Percentiles rank a stretch among this genome's conserved stretches.
Evolutionary conservation across 2,329 filamentous ascomycete genomes (phyloP).

Genomic region (Diaporthe destruens): DNA sequence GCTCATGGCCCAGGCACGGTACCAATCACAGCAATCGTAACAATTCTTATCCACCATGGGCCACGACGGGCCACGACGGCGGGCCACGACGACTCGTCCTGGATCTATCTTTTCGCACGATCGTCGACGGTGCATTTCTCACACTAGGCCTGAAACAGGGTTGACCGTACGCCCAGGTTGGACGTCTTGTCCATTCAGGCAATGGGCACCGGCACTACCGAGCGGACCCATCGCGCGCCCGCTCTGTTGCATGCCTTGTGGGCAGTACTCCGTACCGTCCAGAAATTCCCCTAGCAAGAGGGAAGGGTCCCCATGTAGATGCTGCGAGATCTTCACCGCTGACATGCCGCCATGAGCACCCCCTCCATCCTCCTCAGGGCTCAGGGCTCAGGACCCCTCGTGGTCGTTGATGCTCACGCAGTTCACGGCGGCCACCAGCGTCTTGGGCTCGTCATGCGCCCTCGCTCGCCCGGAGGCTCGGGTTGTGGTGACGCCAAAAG

Average conservation of each 20-base stretch:
- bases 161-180: conserved; percentile 13
- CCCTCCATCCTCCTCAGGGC: too few relatives aligned
- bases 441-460: conserved; percentile 9
- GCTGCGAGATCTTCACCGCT: conserved; percentile 25
- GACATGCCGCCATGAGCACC: background rate
- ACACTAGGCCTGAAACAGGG: conserved; percentile 28
- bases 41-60: conserved; percentile 15
- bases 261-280: conserved; percentile 1
- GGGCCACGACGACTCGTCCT: background rate
- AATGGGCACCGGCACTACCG: conserved; percentile 30
- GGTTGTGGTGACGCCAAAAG: too few relatives aligned
- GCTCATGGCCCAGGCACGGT: background rate
- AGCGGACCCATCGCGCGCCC: conserved; percentile 25
- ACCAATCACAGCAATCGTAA: background rate
- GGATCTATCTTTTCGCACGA: conserved; percentile 27
- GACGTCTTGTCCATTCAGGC: conserved; percentile 26
- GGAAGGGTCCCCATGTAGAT: background rate
- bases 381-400: too few relatives aligned
- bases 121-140: conserved; percentile 28
- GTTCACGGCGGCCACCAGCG: background rate
- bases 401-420: too few relatives aligned
- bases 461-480: too few relatives aligned
- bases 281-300: background rate
- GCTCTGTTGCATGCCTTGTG: conserved; percentile 31
- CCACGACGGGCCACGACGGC: background rate